Evolutionary conservation across 345 rosid genomes (phyloP), one percentile per base, ranked within the genome.

Genomic region (Geranium rotundifolium): DNA sequence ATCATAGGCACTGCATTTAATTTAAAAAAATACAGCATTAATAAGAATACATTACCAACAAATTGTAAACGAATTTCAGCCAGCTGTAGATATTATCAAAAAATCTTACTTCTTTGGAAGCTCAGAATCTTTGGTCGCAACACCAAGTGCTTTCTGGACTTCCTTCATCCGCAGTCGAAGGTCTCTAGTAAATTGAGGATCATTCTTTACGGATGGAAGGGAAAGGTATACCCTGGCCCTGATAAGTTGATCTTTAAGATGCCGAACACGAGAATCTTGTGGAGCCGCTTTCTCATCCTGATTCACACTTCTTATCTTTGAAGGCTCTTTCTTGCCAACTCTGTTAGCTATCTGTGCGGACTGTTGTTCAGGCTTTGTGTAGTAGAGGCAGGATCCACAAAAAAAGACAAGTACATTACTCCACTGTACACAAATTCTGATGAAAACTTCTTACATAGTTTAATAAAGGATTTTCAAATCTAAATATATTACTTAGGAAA

Each of bases 231-330:
- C 87, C 79, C 73, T 93, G 46, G 97, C 97, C 75, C 83, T 84
- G 63, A 93, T 86, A 54, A 93, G 83, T 82, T 88, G 97, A 77
- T 90, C 99, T 80, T 87, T 90, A 63, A 93, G 85, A 64, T 80
- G 91, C 62, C 77, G 79, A 31, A 90, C 82, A 30, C 74, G 84
- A 69, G 88, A 81, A 90, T 88, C 97, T 7, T 76, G 73, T 50
- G 77, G 18, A 62, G 71, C 20, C 60, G 60, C 62, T 39, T 74
- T 77, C 54, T 74, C 84, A 19, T 75, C 60, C 68, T 27, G 71
- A 64, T 80, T 79, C 58, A 71, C 73, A 54, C 60, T 41, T 72
- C 63, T 78, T 63, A 70, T 29, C 62, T 62, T 66, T 63, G 49
- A 34, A 56, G 63, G 73, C 64, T 77, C 80, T 67, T 74, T 72